These are phyloP conservation scores for Colletotrichum tabaci DNA, from an alignment of 2,329 filamentous ascomycete genomes.

Conservation along the genomic window DNA sequence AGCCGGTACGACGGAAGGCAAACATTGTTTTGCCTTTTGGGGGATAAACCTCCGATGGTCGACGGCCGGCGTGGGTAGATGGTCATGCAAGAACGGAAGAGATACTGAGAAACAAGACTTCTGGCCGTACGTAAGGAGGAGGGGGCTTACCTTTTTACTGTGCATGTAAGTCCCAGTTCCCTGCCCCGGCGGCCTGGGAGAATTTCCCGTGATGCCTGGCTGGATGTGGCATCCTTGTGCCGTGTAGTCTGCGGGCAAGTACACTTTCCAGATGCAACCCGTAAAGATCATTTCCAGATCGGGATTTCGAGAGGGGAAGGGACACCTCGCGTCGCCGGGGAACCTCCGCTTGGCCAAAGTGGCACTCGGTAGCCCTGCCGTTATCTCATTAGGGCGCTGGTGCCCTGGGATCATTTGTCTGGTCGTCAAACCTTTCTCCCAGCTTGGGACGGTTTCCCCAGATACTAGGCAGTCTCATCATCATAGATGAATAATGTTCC, in stretches of 20 bases:
- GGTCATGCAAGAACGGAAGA: neutral
- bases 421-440: neutral
- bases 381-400: slow-evolving; percentile 25
- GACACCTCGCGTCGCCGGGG: slow-evolving; percentile 21
- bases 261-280: slow-evolving; percentile 20
- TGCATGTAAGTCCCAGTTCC: slow-evolving; percentile 14
- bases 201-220: slow-evolving; percentile 12
- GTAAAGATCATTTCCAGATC: slow-evolving; percentile 32
- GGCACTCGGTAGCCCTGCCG: slow-evolving; percentile 15
- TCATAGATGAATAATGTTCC: neutral
- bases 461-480: too few species aligned
- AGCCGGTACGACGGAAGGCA: slow-evolving; percentile 29
- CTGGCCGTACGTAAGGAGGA: neutral
- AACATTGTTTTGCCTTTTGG: slow-evolving; percentile 36
- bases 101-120: slow-evolving; percentile 4
- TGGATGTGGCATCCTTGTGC: slow-evolving; percentile 13
- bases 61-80: slow-evolving; percentile 18
- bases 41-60: slow-evolving; percentile 26
- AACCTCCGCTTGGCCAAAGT: slow-evolving; percentile 17
- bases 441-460: neutral
- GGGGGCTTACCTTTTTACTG: neutral
- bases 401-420: neutral
- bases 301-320: slow-evolving; percentile 3
- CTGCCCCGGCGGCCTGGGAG: neutral
- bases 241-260: slow-evolving; percentile 1